These are phyloP conservation scores for Leccinum obscurum DNA, from an alignment of 768 basidiomycete species.

Conservation along the genomic window DNA sequence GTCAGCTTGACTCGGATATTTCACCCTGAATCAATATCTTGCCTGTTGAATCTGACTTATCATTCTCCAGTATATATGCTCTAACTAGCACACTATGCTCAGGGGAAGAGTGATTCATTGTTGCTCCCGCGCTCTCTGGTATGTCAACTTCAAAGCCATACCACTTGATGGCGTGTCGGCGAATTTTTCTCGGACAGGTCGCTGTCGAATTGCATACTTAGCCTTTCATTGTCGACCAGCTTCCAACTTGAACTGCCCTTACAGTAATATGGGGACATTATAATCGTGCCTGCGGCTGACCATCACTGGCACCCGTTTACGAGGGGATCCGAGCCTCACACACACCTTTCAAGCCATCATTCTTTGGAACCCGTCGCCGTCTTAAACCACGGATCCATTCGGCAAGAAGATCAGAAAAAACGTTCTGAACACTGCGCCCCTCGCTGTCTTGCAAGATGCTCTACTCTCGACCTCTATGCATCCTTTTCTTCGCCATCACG, in stretches of 20 bases:
- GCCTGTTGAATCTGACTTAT: neutral
- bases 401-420: neutral
- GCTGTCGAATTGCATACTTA: neutral
- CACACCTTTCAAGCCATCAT: neutral
- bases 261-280: neutral
- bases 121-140: neutral
- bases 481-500: conserved; percentile 17
- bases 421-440: neutral
- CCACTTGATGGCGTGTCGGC: neutral
- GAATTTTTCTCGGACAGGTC: neutral
- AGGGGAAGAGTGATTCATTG: neutral
- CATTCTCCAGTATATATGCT: neutral
- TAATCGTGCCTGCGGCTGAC: conserved; percentile 12
- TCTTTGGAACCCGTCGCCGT: neutral
- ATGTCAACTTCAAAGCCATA: neutral
- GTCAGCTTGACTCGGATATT: neutral
- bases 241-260: neutral
- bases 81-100: neutral
- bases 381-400: neutral
- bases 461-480: conserved; percentile 12
- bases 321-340: neutral
- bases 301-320: conserved; percentile 5
- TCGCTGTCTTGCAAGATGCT: conserved; percentile 17
- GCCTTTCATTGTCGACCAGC: neutral
- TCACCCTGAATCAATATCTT: neutral